These are phyloP conservation scores for Malus hybrid DNA, from an alignment of 331 rosid genomes.

Conservation along the genomic window DNA sequence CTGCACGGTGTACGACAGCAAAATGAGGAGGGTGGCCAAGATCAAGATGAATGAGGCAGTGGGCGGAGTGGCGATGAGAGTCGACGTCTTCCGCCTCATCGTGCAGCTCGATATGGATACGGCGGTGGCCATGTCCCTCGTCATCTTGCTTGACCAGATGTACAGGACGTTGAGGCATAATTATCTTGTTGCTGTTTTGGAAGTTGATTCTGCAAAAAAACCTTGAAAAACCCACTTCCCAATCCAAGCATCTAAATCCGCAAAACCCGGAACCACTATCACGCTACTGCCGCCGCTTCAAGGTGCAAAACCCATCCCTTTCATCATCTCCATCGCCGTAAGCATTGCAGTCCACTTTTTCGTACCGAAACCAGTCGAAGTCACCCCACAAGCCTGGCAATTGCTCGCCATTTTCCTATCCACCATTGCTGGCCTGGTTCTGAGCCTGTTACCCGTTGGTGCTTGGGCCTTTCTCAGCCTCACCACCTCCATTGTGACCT, in stretches of 20 bases:
- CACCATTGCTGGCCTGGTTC: slow-evolving; percentile 82
- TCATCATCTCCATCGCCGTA: slow-evolving; percentile 38
- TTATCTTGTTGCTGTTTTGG: too few relatives aligned
- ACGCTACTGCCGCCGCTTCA: slow-evolving; percentile 2
- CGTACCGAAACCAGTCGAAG: slow-evolving; percentile 70
- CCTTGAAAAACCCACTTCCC: slow-evolving; percentile 24
- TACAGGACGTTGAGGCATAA: too few relatives aligned
- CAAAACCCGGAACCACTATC: not conserved
- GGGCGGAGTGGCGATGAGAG: too few relatives aligned
- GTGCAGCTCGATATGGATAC: too few relatives aligned
- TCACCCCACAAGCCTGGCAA: slow-evolving; percentile 79
- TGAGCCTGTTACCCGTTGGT: slow-evolving; percentile 87
- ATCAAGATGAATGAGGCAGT: too few relatives aligned
- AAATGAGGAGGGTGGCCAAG: too few relatives aligned
- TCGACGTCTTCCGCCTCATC: too few relatives aligned
- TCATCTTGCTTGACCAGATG: too few relatives aligned
- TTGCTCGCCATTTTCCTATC: slow-evolving; percentile 78
- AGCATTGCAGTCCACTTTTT: slow-evolving; percentile 62
- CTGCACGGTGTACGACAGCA: too few relatives aligned
- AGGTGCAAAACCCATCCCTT: slow-evolving; percentile 69
- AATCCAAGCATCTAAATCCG: slow-evolving; percentile 39
- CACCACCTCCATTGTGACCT: slow-evolving; percentile 51
- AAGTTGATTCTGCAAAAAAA: not conserved
- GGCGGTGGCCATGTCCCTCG: too few relatives aligned
- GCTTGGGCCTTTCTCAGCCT: slow-evolving; percentile 93